A percentile compares a stretch with the other conserved stretches of the same genome.
Evolutionary conservation across 2,329 filamentous ascomycete genomes (phyloP).

Genomic region (Fusarium cyanostomum): DNA sequence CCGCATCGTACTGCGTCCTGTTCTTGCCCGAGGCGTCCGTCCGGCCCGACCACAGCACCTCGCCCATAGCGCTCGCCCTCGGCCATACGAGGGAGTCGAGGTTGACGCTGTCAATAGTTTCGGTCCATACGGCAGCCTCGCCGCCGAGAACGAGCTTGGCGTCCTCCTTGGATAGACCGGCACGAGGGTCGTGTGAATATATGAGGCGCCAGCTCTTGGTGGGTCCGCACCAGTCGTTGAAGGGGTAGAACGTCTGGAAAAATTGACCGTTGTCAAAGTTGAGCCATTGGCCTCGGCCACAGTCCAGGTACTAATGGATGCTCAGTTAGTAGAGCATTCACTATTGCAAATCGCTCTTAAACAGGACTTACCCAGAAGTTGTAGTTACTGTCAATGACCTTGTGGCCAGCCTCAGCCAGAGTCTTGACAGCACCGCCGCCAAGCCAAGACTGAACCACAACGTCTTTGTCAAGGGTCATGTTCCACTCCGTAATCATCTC

Average conservation of each 20-base stretch:
- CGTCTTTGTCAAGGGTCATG: conserved; percentile 73
- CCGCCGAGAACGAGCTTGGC: conserved; percentile 80
- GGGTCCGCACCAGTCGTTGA: conserved; percentile 82
- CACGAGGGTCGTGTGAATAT: conserved; percentile 81
- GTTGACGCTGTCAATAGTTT: conserved; percentile 79
- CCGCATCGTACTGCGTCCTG: conserved; percentile 75
- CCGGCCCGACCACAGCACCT: conserved; percentile 82
- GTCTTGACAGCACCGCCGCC: conserved; percentile 68
- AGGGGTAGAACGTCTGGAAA: conserved; percentile 69
- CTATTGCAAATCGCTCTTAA: neutral
- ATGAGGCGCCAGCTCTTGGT: conserved; percentile 83
- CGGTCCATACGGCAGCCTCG: conserved; percentile 83
- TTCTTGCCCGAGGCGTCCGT: conserved; percentile 73
- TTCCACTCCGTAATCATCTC: conserved; percentile 86
- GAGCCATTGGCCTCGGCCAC: conserved; percentile 82
- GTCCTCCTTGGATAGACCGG: conserved; percentile 67
- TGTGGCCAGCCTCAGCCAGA: conserved; percentile 70
- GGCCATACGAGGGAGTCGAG: conserved; percentile 84
- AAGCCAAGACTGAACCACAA: conserved; percentile 83
- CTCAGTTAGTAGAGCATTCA: conserved; percentile 30
- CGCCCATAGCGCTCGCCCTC: conserved; percentile 75
- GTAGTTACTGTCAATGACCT: conserved; percentile 79
- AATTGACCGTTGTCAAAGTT: conserved; percentile 70
- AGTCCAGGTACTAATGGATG: conserved; percentile 76
- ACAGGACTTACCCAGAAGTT: conserved; percentile 73